A percentile compares a stretch with the other conserved stretches of the same genome.
These are phyloP conservation scores for Neotropicomus parvogracilis DNA, from an alignment of 1,284 basidiomycete species.

Conservation along the genomic window DNA sequence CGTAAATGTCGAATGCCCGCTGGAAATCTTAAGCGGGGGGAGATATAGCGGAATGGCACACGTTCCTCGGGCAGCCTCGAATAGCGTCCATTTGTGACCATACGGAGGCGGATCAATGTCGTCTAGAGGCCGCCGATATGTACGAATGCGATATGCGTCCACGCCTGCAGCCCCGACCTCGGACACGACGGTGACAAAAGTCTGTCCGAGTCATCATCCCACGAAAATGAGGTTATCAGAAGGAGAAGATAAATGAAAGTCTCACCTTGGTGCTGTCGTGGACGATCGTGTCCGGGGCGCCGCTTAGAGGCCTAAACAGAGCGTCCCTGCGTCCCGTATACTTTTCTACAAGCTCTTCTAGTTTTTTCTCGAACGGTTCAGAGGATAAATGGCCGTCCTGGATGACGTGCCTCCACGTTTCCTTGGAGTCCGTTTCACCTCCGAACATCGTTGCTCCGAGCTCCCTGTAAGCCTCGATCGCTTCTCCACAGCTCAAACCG, in stretches of 20 bases:
- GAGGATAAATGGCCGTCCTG: not conserved
- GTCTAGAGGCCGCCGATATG: not conserved
- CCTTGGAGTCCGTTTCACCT: not conserved
- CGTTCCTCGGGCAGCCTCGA: conserved; percentile 1
- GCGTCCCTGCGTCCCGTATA: not conserved
- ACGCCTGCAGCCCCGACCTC: not conserved
- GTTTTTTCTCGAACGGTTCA: not conserved
- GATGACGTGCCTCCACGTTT: not conserved
- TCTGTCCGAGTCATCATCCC: not conserved
- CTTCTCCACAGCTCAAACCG: conserved; percentile 3
- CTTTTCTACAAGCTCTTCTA: not conserved
- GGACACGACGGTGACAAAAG: conserved; percentile 3
- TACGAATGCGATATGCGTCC: conserved; percentile 3
- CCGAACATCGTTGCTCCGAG: not conserved
- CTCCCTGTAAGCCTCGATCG: conserved; percentile 1
- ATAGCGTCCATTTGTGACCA: conserved; percentile 6
- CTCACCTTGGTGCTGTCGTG: conserved; percentile 2
- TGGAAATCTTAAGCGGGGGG: not conserved
- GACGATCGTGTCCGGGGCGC: not conserved
- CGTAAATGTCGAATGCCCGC: not conserved
- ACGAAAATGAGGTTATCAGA: not conserved
- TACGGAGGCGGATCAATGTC: not conserved
- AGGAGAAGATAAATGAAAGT: no score
- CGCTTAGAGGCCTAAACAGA: not conserved
- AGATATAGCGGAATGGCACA: conserved; percentile 3